Evolutionary conservation across 2,329 filamentous ascomycete species (phyloP).

Genomic region (Ophiocordyceps sinensis): DNA sequence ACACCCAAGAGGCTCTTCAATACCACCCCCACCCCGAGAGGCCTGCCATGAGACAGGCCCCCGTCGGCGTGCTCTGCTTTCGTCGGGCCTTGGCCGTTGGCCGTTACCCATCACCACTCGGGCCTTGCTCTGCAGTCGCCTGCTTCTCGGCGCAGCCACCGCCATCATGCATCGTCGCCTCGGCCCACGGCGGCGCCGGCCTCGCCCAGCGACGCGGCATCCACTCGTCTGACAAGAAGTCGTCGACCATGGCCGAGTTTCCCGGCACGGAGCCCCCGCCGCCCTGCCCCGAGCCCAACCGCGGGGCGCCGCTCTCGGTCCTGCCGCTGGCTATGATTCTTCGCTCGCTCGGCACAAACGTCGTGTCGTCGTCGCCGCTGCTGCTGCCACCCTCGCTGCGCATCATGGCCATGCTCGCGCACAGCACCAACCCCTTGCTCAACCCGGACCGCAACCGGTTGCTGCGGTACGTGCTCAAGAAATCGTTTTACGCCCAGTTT

Average conservation of each 20-base stretch:
- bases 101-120: not conserved
- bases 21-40: not conserved
- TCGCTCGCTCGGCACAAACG: conserved; percentile 54
- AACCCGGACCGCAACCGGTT: conserved; percentile 64
- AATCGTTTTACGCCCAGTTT: conserved; percentile 83
- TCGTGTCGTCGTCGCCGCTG: conserved; percentile 53
- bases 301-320: conserved; percentile 41
- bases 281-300: conserved; percentile 11
- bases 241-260: conserved; percentile 18
- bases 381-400: conserved; percentile 57
- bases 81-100: conserved; percentile 4
- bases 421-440: conserved; percentile 50
- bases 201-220: conserved; percentile 9
- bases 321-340: conserved; percentile 53
- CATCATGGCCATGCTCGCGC: conserved; percentile 53
- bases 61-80: conserved; percentile 8
- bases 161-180: not conserved
- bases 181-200: not conserved
- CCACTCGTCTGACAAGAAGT: conserved; percentile 22
- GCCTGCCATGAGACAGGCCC: conserved; percentile 10
- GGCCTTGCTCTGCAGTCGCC: not conserved
- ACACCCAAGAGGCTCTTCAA: conserved; percentile 3
- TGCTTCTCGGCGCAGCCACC: not conserved
- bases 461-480: conserved; percentile 55
- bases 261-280: conserved; percentile 14